A percentile compares a stretch with the other conserved stretches of the same genome.
Conservation (phyloP, 2,329 filamentous ascomycete genomes). For the Diaporthe capsici region DNA sequence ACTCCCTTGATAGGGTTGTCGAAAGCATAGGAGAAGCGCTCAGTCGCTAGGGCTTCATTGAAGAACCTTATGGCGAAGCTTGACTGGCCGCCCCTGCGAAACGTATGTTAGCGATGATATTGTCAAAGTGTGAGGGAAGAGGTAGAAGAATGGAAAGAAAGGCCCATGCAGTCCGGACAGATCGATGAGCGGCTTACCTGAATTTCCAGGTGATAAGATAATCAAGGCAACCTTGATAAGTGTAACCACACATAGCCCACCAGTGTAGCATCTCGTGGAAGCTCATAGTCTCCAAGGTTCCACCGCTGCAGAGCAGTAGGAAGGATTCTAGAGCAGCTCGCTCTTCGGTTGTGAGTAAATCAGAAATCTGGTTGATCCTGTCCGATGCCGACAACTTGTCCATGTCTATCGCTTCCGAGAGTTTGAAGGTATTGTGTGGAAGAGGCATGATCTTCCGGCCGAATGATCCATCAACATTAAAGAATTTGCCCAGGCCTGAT, state of each 20-base stretch:
- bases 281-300: slow-evolving; percentile 56
- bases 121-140: no score
- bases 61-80: slow-evolving; percentile 5
- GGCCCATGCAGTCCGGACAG: accelerated
- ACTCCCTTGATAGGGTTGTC: background rate
- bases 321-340: slow-evolving; percentile 45
- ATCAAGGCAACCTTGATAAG: slow-evolving; percentile 55
- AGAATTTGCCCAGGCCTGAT: background rate
- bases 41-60: background rate
- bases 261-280: slow-evolving; percentile 64
- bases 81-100: background rate
- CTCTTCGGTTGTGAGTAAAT: background rate
- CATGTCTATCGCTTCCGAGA: background rate
- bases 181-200: background rate
- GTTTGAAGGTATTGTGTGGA: slow-evolving; percentile 2
- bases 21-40: background rate
- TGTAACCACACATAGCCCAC: slow-evolving; percentile 60
- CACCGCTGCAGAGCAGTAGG: slow-evolving; percentile 58
- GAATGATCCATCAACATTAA: background rate
- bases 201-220: slow-evolving; percentile 49
- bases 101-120: background rate
- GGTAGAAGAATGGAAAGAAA: no score
- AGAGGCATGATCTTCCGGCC: slow-evolving; percentile 6
- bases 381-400: background rate
- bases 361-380: slow-evolving; percentile 1